phyloP scores from a whole-genome alignment of 78 protist species.

The Blattamonas nauphoetae region DNA sequence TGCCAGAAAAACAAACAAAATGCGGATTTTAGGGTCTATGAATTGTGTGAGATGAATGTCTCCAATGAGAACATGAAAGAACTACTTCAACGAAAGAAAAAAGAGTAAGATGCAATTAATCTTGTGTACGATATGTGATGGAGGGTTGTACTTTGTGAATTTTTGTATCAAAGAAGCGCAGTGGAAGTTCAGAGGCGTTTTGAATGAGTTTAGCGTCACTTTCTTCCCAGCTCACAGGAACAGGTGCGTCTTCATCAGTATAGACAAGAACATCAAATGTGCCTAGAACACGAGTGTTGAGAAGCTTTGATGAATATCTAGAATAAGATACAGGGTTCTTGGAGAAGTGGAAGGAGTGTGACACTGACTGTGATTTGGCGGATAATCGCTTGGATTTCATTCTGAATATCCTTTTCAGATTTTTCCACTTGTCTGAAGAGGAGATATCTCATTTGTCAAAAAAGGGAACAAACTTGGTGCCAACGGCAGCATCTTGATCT shows the following conservation, averaged over 20 bases:
- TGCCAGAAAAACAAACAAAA: too few relatives aligned
- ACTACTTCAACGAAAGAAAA: too few relatives aligned
- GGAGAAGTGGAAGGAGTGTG: slow-evolving; percentile 83
- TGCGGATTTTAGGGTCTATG: too few relatives aligned
- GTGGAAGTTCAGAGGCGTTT: slow-evolving; percentile 64
- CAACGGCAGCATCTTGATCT: slow-evolving; percentile 29
- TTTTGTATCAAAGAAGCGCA: slow-evolving; percentile 84
- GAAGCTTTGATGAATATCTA: not conserved
- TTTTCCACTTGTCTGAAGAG: slow-evolving; percentile 12
- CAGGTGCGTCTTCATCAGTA: slow-evolving; percentile 54
- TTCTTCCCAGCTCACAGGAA: slow-evolving; percentile 80
- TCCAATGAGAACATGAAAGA: too few relatives aligned
- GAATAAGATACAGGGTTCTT: slow-evolving; percentile 34
- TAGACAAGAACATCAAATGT: slow-evolving; percentile 91
- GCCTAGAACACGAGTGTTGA: slow-evolving; percentile 22
- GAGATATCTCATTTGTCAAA: slow-evolving; percentile 36
- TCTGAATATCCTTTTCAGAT: slow-evolving; percentile 62
- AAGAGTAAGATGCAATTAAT: too few relatives aligned
- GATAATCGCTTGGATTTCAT: slow-evolving; percentile 87
- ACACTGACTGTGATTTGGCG: slow-evolving; percentile 90
- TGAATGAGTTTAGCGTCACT: slow-evolving; percentile 76
- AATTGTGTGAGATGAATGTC: too few relatives aligned
- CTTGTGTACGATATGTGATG: slow-evolving; percentile 39
- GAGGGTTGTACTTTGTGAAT: slow-evolving; percentile 53
- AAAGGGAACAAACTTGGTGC: not conserved